These are phyloP conservation scores for Backusella sp. DNA, from an alignment of 192 early-diverging fungal genomes.

Conservation along the genomic window DNA sequence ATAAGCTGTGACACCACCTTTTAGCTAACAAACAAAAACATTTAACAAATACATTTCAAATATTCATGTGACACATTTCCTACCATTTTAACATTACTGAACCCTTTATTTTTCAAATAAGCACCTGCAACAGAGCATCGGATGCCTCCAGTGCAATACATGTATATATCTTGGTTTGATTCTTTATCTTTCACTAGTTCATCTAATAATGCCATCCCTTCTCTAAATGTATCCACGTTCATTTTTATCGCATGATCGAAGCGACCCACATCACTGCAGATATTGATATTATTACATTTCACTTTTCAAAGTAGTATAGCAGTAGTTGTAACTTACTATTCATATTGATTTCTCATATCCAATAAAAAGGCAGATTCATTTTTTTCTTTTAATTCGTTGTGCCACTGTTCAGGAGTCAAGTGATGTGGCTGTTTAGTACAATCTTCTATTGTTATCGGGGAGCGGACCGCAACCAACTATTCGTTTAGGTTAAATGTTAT, in stretches of 20 bases:
- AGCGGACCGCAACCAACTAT: constrained; percentile 42
- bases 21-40: constrained; percentile 34
- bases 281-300: not conserved
- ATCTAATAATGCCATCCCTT: constrained; percentile 59
- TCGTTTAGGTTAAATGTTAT: not conserved
- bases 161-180: constrained; percentile 62
- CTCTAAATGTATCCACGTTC: constrained; percentile 74
- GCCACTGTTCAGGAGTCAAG: constrained; percentile 64
- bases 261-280: constrained; percentile 58
- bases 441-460: constrained; percentile 41
- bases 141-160: constrained; percentile 85
- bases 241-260: constrained; percentile 65
- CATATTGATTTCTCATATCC: constrained; percentile 82
- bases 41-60: not conserved
- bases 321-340: constrained; percentile 42
- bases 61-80: not conserved
- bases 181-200: constrained; percentile 45
- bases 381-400: constrained; percentile 45
- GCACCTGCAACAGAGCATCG: constrained; percentile 75
- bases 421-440: constrained; percentile 61
- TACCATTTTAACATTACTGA: constrained; percentile 60
- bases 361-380: constrained; percentile 47
- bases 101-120: constrained; percentile 62
- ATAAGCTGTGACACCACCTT: constrained; percentile 73
- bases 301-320: not conserved